phyloP scores from a whole-genome alignment of 2,329 filamentous ascomycete species.

The Aspergillus quadricinctus region DNA sequence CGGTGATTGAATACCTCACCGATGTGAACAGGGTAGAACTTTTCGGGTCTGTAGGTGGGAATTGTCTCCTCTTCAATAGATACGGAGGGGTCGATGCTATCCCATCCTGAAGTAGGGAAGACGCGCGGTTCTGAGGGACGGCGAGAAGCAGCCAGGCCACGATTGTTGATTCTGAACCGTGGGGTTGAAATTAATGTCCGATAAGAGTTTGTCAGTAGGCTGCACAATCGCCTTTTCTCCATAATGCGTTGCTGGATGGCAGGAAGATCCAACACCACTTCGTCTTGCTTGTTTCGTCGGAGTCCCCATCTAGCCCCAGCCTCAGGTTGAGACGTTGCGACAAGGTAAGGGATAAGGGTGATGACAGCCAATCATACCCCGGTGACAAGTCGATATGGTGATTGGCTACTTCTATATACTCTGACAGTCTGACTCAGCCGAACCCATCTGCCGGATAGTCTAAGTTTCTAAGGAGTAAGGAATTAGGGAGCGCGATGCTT shows the following conservation, averaged over 20 bases:
- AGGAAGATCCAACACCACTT: too few relatives aligned
- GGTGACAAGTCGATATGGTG: too few relatives aligned
- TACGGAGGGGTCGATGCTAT: neutral
- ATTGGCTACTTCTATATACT: too few relatives aligned
- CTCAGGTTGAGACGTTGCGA: too few relatives aligned
- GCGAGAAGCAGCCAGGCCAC: neutral
- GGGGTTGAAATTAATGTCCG: neutral
- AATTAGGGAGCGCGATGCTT: too few relatives aligned
- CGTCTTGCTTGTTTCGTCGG: too few relatives aligned
- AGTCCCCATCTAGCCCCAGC: too few relatives aligned
- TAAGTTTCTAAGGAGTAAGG: too few relatives aligned
- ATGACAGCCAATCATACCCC: too few relatives aligned
- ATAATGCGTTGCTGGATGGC: neutral
- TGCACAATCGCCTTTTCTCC: neutral
- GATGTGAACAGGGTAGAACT: constrained; percentile 8
- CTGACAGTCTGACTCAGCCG: too few relatives aligned
- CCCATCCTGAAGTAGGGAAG: constrained; percentile 4
- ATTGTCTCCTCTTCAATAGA: constrained; percentile 3
- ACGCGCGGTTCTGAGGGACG: constrained; percentile 1
- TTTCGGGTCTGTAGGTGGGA: constrained; percentile 3
- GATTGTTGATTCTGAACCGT: neutral
- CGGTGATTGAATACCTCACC: constrained; percentile 8
- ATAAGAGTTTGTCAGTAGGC: neutral
- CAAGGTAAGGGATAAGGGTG: too few relatives aligned
- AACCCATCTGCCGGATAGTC: too few relatives aligned